phyloP scores from a whole-genome alignment of 2,329 filamentous ascomycete species.

The Penicillium italicum region DNA sequence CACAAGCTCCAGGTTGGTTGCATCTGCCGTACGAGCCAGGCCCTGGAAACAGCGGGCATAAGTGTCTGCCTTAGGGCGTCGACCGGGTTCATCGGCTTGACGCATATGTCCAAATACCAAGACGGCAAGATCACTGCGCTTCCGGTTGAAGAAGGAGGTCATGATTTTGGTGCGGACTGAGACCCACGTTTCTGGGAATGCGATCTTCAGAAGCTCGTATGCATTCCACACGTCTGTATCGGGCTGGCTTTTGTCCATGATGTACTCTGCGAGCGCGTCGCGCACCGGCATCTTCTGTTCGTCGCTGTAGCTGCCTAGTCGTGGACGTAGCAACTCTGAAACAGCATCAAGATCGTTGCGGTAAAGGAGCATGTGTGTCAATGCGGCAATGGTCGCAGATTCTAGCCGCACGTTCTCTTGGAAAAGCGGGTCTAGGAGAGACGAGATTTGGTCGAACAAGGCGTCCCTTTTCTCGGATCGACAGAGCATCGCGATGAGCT shows the following conservation, averaged over 20 bases:
- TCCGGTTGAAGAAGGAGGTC: conserved; percentile 73
- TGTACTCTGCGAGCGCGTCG: conserved; percentile 64
- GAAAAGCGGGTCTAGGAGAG: conserved; percentile 69
- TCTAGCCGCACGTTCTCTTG: conserved; percentile 67
- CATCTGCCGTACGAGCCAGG: conserved; percentile 59
- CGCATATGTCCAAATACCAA: conserved; percentile 93
- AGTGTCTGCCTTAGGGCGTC: conserved; percentile 66
- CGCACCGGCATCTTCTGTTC: conserved; percentile 66
- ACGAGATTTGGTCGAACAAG: conserved; percentile 67
- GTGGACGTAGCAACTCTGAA: conserved; percentile 75
- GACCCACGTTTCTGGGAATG: conserved; percentile 62
- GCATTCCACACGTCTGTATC: conserved; percentile 61
- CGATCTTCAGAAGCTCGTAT: conserved; percentile 56
- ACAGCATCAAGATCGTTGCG: conserved; percentile 75
- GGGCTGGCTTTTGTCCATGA: conserved; percentile 57
- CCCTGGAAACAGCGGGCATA: conserved; percentile 78
- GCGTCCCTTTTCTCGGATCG: conserved; percentile 49
- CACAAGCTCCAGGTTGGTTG: conserved; percentile 66
- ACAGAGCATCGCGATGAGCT: conserved; percentile 68
- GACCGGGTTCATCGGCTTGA: conserved; percentile 60
- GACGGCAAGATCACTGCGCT: conserved; percentile 77
- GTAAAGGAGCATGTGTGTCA: conserved; percentile 71
- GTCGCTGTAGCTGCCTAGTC: conserved; percentile 40
- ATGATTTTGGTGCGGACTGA: conserved; percentile 68
- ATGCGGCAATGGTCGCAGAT: conserved; percentile 67